A percentile compares a stretch with the other conserved stretches of the same genome.
Evolutionary conservation across 2,329 filamentous ascomycete species (phyloP).

Genomic region (Colletotrichum eleusines): DNA sequence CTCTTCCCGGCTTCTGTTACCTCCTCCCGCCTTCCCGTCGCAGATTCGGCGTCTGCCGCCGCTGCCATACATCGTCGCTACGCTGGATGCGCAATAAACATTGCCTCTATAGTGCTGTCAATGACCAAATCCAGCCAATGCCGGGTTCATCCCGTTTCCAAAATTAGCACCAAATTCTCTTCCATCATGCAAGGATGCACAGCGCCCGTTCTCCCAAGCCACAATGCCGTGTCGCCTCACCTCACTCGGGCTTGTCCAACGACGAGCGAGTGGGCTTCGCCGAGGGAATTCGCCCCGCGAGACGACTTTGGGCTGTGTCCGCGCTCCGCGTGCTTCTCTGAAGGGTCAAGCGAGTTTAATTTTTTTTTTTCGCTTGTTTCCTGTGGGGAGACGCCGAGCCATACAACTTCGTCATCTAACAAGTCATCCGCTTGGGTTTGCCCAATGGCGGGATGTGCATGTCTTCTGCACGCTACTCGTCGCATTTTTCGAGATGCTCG

Average conservation of each 20-base stretch:
- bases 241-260: slow-evolving; percentile 11
- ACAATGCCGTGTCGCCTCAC: slow-evolving; percentile 28
- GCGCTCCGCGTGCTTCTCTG: not conserved
- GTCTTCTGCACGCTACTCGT: slow-evolving; percentile 3
- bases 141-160: slow-evolving; percentile 40
- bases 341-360: slow-evolving; percentile 2
- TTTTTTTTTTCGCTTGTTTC: too few species aligned
- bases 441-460: slow-evolving; percentile 4
- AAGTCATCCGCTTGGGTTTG: slow-evolving; percentile 6
- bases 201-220: slow-evolving; percentile 17
- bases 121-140: slow-evolving; percentile 35
- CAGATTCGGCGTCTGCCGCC: slow-evolving; percentile 30
- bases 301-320: slow-evolving; percentile 12
- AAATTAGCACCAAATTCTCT: slow-evolving; percentile 37
- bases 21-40: slow-evolving; percentile 30
- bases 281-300: slow-evolving; percentile 12
- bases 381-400: slow-evolving; percentile 4
- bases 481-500: not conserved
- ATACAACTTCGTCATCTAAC: slow-evolving; percentile 24
- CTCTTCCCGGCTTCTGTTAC: slow-evolving; percentile 31
- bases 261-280: slow-evolving; percentile 15
- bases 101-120: too few species aligned
- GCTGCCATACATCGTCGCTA: not conserved
- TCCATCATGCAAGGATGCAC: slow-evolving; percentile 37
- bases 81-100: not conserved